phyloP scores from a whole-genome alignment of 2,329 filamentous ascomycete genomes.

The Pseudogymnoascus sp. region DNA sequence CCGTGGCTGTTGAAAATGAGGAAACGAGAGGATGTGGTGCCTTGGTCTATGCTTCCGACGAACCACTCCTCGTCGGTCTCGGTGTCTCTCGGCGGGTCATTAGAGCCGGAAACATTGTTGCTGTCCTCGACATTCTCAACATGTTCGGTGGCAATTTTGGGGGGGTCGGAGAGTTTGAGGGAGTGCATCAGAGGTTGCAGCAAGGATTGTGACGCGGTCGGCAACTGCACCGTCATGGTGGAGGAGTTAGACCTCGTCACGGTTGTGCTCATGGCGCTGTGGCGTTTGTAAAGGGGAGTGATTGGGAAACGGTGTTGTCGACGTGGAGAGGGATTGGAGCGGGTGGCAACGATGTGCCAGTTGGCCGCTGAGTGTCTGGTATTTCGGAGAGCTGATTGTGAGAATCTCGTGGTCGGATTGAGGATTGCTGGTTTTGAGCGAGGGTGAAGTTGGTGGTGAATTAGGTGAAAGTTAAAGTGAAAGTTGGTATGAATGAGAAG shows the following conservation, averaged over 20 bases:
- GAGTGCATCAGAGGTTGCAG: not conserved
- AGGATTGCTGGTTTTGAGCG: not conserved
- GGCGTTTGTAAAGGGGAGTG: not conserved
- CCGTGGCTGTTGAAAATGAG: slow-evolving; percentile 79
- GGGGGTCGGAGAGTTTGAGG: not conserved
- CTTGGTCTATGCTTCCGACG: slow-evolving; percentile 83
- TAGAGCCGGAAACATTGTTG: not conserved
- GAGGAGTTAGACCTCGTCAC: not conserved
- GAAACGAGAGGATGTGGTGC: slow-evolving; percentile 82
- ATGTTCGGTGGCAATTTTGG: not conserved
- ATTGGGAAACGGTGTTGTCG: not conserved
- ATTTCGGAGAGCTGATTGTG: not conserved
- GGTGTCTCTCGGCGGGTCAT: slow-evolving; percentile 5
- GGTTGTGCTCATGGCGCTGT: not conserved
- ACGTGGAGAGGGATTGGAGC: not conserved
- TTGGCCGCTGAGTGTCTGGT: not conserved
- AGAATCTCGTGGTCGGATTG: not conserved
- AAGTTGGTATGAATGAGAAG: not conserved
- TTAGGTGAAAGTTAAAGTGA: not conserved
- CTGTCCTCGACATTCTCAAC: not conserved
- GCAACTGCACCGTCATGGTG: not conserved
- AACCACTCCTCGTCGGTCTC: slow-evolving; percentile 46
- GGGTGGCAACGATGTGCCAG: not conserved
- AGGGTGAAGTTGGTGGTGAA: not conserved
- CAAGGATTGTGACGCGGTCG: not conserved